Evolutionary conservation across 2,329 filamentous ascomycete genomes (phyloP).

Genomic region (Colletotrichum graminicola): DNA sequence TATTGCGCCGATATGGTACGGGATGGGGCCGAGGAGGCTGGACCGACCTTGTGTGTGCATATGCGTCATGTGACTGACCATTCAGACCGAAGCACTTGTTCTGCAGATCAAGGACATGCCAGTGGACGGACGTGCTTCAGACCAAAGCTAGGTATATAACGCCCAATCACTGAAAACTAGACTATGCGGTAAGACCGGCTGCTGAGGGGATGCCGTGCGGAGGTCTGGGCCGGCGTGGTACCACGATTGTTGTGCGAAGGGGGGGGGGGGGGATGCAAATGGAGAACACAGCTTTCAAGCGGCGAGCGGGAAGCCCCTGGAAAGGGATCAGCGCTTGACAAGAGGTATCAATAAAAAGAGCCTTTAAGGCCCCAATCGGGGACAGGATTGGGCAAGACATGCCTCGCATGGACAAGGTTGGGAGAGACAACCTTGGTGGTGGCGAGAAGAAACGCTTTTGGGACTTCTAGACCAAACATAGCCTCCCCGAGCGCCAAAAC

Average conservation of each 20-base stretch:
- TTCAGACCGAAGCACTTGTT: conserved; percentile 32
- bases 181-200: conserved; percentile 30
- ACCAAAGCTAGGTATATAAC: conserved; percentile 21
- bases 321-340: background rate
- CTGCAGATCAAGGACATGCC: conserved; percentile 35
- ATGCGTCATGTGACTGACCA: conserved; percentile 29
- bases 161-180: conserved; percentile 30
- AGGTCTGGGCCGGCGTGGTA: background rate
- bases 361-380: background rate
- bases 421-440: background rate
- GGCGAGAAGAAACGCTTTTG: background rate
- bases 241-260: background rate
- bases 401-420: conserved; percentile 3
- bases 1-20: background rate
- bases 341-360: background rate
- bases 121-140: conserved; percentile 30
- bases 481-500: conserved; percentile 3
- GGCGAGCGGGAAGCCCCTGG: background rate
- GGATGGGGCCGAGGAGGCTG: conserved; percentile 1
- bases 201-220: conserved; percentile 7
- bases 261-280: background rate
- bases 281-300: background rate
- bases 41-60: conserved; percentile 6
- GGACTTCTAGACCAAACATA: background rate
- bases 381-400: conserved; percentile 7